Evolutionary conservation across 176 grass and related monocot species (phyloP).

Genomic region (Carex pumila): DNA sequence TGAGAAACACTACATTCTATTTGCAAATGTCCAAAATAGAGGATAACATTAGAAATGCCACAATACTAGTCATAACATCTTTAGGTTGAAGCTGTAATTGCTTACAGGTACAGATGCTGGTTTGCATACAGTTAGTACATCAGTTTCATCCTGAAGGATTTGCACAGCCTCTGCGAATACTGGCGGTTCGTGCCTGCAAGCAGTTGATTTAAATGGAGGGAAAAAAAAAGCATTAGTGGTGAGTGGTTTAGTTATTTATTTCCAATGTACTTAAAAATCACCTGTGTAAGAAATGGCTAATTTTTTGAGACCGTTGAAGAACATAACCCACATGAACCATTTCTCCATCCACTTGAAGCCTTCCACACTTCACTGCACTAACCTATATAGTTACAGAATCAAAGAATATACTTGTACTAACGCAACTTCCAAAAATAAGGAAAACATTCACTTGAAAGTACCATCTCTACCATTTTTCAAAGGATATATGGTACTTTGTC

Average conservation of each 20-base stretch:
- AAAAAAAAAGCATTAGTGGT: not conserved
- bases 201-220: not conserved
- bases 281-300: conserved; percentile 96
- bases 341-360: conserved; percentile 84
- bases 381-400: conserved; percentile 38
- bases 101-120: conserved; percentile 92
- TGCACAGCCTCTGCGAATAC: conserved; percentile 62
- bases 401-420: not conserved
- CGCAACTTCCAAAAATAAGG: not conserved
- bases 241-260: not conserved
- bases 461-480: not conserved
- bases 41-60: not conserved
- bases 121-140: conserved; percentile 86
- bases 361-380: conserved; percentile 61
- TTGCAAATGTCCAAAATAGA: not conserved
- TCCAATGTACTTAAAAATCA: conserved; percentile 20
- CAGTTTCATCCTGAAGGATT: conserved; percentile 77
- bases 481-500: not conserved
- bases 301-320: conserved; percentile 70
- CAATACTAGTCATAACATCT: not conserved
- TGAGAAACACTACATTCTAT: not conserved
- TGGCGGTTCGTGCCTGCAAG: conserved; percentile 83
- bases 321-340: conserved; percentile 50
- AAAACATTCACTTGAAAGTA: not conserved
- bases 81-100: not conserved